Evolutionary conservation across 2,329 filamentous ascomycete genomes (phyloP).

Genomic region (Fusarium nanum): DNA sequence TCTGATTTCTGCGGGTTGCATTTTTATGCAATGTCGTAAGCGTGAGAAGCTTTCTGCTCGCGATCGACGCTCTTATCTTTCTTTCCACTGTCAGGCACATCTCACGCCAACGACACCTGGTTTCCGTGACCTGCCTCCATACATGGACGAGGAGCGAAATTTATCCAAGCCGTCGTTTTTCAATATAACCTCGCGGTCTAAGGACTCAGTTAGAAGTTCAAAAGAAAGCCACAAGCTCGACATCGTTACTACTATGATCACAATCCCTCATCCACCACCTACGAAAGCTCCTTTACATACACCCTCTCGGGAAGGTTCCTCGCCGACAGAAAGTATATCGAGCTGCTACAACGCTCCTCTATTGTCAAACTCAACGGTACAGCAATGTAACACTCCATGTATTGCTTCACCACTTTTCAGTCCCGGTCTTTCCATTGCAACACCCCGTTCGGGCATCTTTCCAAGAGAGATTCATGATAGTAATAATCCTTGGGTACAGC

Average conservation of each 20-base stretch:
- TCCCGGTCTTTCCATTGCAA: constrained; percentile 40
- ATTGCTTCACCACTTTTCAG: constrained; percentile 41
- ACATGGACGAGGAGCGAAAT: constrained; percentile 39
- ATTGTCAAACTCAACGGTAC: constrained; percentile 46
- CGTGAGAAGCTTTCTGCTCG: constrained; percentile 51
- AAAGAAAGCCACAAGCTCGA: constrained; percentile 23
- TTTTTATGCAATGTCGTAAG: constrained; percentile 60
- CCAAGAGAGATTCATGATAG: constrained; percentile 23
- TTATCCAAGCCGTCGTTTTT: constrained; percentile 18
- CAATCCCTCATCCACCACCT: constrained; percentile 36
- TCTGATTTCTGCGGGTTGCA: constrained; percentile 53
- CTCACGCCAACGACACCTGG: constrained; percentile 41
- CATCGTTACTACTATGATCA: constrained; percentile 31
- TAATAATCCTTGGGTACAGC: constrained; percentile 39
- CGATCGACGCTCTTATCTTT: constrained; percentile 56
- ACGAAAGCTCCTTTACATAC: constrained; percentile 26
- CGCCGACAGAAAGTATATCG: constrained; percentile 51
- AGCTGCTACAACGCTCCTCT: constrained; percentile 52
- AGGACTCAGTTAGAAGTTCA: constrained; percentile 5
- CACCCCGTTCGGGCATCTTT: constrained; percentile 28
- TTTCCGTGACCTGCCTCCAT: constrained; percentile 28
- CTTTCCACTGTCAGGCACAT: constrained; percentile 63
- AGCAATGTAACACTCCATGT: constrained; percentile 45
- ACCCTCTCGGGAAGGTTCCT: constrained; percentile 40
- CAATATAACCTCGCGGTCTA: constrained; percentile 12